Base-by-base conservation (phyloP, 2,329 filamentous ascomycete genomes). In the Aspergillus nomiae region DNA sequence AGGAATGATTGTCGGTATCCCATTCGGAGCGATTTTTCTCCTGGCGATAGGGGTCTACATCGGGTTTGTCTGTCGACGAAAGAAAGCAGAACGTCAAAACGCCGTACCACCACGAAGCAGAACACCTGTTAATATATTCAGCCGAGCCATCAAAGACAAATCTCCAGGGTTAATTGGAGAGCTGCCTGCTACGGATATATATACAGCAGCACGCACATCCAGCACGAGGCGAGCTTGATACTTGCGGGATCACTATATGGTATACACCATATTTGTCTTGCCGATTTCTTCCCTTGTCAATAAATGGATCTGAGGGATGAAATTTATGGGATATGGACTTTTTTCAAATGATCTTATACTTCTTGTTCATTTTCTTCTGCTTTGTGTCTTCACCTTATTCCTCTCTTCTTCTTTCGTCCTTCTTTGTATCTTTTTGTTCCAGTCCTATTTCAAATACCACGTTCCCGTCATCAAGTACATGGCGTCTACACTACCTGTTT, bases 241-340 rank as follows among this genome's bases (percentile, higher is more conserved):
- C 5, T 16, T 16, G 3, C 2, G 12, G 12, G 1, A 36, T 2
- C 11, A 11, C 14, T 36, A 1, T 16, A 7, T 36, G 34, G 6
- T 16, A 28, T 3, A 3, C 26, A 28, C 26, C 26, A 28, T 28
- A 28, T 28, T 28, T 28, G 26, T 3, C 26, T 28, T 28, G 26
- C 26, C 26, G 3, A 28, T 28, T 28, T 28, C 2, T 28, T 28
- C 26, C 26, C 26, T 28, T 28, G 2, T 28, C 5, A 28, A 5
- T 5, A 2, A 1, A 5, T 2, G 3, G 2, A 1, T 28, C 2
- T 3, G 4, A 28, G 26, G 5, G 26, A 5, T 28, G 5, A 24
- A 24, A 24, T 24, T 24, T 2, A 24, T 24, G 21, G 21, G n/a
- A n/a, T n/a, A n/a, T n/a, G n/a, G n/a, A n/a, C n/a, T n/a, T n/a